phyloP scores from a whole-genome alignment of 2,329 filamentous ascomycete species.

The Ceratocystis colombiana region DNA sequence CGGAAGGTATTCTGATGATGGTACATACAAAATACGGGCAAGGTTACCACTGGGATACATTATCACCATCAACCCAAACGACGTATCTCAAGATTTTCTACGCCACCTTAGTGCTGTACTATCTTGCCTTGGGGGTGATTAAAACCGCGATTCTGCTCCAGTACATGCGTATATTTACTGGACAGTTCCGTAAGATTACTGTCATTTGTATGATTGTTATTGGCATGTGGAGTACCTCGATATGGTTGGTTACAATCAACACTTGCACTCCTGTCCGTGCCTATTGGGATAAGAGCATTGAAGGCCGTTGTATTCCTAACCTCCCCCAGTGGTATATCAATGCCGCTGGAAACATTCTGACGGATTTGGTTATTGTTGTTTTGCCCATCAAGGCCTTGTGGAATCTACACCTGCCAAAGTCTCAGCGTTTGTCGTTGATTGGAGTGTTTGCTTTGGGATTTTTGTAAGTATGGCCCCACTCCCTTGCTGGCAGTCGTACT shows the following conservation, averaged over 20 bases:
- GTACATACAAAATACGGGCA: constrained; percentile 22
- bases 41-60: constrained; percentile 20
- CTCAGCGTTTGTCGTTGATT: constrained; percentile 26
- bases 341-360: constrained; percentile 27
- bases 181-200: constrained; percentile 25
- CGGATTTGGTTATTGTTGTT: constrained; percentile 25
- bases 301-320: constrained; percentile 26
- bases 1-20: constrained; percentile 24
- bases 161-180: constrained; percentile 29
- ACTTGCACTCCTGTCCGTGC: constrained; percentile 25
- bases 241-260: constrained; percentile 25
- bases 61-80: constrained; percentile 6
- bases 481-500: not conserved
- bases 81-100: constrained; percentile 28
- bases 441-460: constrained; percentile 27
- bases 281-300: constrained; percentile 25
- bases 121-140: constrained; percentile 27
- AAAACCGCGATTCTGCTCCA: constrained; percentile 30
- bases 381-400: constrained; percentile 27
- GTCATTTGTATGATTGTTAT: constrained; percentile 23
- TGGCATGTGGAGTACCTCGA: constrained; percentile 25
- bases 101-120: constrained; percentile 28
- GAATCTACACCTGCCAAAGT: constrained; percentile 26
- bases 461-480: constrained; percentile 26
- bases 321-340: constrained; percentile 27